Evolutionary conservation across 2,329 filamentous ascomycete genomes (phyloP).

Genomic region (Colletotrichum viniferum): DNA sequence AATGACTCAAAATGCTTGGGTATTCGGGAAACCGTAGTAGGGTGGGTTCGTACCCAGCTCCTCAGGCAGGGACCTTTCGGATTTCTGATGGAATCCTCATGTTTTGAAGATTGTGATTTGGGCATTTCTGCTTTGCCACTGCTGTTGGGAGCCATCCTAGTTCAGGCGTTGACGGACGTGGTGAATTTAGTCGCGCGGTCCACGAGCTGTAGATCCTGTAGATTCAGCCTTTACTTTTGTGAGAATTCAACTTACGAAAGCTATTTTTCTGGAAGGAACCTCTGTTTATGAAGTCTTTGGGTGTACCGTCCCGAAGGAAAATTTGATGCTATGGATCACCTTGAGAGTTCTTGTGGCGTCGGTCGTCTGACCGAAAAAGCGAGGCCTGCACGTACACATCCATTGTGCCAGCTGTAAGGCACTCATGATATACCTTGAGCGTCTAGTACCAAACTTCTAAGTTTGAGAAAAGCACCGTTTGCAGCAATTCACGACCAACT

Average conservation of each 20-base stretch:
- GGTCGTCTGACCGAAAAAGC: not conserved
- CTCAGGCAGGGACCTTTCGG: not conserved
- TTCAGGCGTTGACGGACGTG: not conserved
- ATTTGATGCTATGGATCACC: not conserved
- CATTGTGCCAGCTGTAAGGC: fast-evolving
- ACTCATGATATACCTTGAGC: not conserved
- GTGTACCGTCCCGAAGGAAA: not conserved
- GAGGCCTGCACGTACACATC: not conserved
- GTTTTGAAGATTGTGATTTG: not conserved
- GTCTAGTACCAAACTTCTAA: not conserved
- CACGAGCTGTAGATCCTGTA: not conserved
- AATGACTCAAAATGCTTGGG: not conserved
- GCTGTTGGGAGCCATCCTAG: not conserved
- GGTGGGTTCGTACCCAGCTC: not conserved
- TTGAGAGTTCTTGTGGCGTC: not conserved
- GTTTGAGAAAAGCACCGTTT: not conserved
- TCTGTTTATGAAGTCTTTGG: not conserved
- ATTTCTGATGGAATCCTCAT: not conserved
- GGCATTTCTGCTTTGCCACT: not conserved
- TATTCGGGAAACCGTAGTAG: not conserved
- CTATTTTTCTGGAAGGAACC: not conserved
- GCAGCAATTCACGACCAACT: not conserved
- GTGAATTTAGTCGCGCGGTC: not conserved
- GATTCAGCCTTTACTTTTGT: not conserved
- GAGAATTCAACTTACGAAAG: not conserved